Evolutionary conservation across 441 rosid genomes (phyloP).

Genomic region (Hura crepitans): DNA sequence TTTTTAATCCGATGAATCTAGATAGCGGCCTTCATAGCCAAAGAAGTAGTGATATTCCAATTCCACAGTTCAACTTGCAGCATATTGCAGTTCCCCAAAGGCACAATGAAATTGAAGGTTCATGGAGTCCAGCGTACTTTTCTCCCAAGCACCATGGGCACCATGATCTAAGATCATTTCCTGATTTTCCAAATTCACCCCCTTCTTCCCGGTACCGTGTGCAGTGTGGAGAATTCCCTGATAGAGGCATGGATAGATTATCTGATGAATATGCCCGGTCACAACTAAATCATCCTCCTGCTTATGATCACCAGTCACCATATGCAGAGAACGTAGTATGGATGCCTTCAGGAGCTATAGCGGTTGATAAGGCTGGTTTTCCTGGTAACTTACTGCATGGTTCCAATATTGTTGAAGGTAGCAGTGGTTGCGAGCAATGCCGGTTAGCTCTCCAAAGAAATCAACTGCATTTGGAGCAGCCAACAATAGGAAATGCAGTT

Average conservation of each 20-base stretch:
- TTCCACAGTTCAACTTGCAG: conserved; percentile 58
- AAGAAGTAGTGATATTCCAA: conserved; percentile 46
- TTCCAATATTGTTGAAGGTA: conserved; percentile 57
- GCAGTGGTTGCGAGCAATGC: conserved; percentile 59
- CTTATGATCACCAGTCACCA: conserved; percentile 56
- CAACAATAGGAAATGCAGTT: conserved; percentile 51
- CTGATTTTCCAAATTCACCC: conserved; percentile 77
- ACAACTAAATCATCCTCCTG: conserved; percentile 48
- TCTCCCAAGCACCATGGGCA: conserved; percentile 96
- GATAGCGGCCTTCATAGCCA: conserved; percentile 56
- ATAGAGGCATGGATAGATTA: conserved; percentile 57
- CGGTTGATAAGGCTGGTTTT: conserved; percentile 70
- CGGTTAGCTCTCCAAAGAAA: conserved; percentile 53
- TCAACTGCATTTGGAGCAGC: conserved; percentile 63
- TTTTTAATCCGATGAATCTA: conserved; percentile 47
- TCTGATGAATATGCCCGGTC: conserved; percentile 68
- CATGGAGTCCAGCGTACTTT: conserved; percentile 88
- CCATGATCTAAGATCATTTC: conserved; percentile 56
- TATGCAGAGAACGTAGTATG: conserved; percentile 62
- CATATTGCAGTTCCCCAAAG: conserved; percentile 70
- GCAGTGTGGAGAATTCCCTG: conserved; percentile 61
- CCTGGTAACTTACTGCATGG: conserved; percentile 69
- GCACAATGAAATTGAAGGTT: conserved; percentile 67
- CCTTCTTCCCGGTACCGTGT: conserved; percentile 62
- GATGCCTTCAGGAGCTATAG: conserved; percentile 67